Evolutionary conservation across 2,329 filamentous ascomycete species (phyloP).

Genomic region (Trichoderma sp.): DNA sequence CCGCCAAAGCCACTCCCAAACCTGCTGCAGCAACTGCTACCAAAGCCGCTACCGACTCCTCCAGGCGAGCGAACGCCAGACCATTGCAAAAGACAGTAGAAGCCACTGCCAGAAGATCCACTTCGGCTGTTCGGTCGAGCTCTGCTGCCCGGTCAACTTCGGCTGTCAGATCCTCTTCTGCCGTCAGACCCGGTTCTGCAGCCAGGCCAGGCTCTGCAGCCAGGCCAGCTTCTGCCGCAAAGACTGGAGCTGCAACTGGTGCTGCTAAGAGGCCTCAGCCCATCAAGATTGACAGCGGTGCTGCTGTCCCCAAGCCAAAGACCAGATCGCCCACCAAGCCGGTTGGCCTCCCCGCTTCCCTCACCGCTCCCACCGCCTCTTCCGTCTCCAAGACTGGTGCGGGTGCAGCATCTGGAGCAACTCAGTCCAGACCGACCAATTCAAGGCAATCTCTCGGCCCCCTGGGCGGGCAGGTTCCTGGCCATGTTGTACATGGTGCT

Average conservation of each 20-base stretch:
- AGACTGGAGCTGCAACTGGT: constrained; percentile 33
- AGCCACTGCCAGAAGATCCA: constrained; percentile 34
- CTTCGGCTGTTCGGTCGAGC: constrained; percentile 28
- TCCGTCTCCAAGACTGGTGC: constrained; percentile 57
- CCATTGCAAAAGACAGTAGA: constrained; percentile 28
- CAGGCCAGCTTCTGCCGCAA: constrained; percentile 29
- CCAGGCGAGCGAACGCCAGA: constrained; percentile 33
- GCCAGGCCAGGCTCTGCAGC: constrained; percentile 29
- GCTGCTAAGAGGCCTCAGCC: constrained; percentile 44
- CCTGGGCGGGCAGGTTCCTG: constrained; percentile 35
- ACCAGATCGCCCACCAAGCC: constrained; percentile 67
- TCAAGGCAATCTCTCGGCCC: constrained; percentile 34
- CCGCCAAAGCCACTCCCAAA: constrained; percentile 25
- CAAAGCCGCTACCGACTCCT: constrained; percentile 28
- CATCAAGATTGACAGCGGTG: constrained; percentile 40
- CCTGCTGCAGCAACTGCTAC: constrained; percentile 25
- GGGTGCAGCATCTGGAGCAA: constrained; percentile 18
- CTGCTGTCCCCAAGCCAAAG: constrained; percentile 57
- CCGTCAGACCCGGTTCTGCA: constrained; percentile 21
- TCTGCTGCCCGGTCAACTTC: constrained; percentile 29
- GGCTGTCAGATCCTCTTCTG: constrained; percentile 29
- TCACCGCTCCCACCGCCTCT: constrained; percentile 68
- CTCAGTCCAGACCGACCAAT: constrained; percentile 26
- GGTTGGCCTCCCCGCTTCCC: constrained; percentile 57
- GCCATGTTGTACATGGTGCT: constrained; percentile 12